These are phyloP conservation scores for Cyberlindnera galapagoensis DNA, from an alignment of 805 yeast genomes.

Conservation along the genomic window DNA sequence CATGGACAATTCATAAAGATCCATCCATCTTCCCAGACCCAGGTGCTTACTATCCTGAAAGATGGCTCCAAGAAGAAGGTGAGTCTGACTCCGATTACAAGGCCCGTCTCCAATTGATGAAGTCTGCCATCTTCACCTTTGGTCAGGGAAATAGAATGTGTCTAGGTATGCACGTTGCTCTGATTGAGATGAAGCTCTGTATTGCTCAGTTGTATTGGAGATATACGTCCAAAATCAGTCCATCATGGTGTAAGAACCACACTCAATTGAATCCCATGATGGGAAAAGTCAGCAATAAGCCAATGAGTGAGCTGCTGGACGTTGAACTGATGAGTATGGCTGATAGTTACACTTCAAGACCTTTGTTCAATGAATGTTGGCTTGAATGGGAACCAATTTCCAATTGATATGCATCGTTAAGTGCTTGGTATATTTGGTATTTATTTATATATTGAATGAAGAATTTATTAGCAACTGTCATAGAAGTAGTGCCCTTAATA, in stretches of 20 bases:
- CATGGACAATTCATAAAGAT: conserved; percentile 57
- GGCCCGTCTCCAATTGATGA: conserved; percentile 37
- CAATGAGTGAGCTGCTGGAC: conserved; percentile 25
- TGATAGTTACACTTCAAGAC: conserved; percentile 51
- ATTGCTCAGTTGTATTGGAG: conserved; percentile 49
- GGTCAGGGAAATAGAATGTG: conserved; percentile 75
- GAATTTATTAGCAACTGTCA: no score
- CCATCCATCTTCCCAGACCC: conserved; percentile 40
- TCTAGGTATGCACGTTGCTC: conserved; percentile 62
- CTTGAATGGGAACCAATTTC: conserved; percentile 22
- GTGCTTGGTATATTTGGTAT: no score
- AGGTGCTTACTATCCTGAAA: conserved; percentile 46
- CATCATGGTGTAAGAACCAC: conserved; percentile 37
- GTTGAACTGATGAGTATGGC: conserved; percentile 48
- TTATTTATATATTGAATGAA: no score
- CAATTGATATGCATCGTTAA: not conserved
- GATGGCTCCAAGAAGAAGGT: conserved; percentile 45
- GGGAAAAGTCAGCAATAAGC: conserved; percentile 16
- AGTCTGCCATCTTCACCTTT: conserved; percentile 55
- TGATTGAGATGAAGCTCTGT: conserved; percentile 56
- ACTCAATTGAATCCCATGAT: conserved; percentile 20
- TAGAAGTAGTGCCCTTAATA: no score
- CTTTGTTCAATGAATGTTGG: conserved; percentile 47
- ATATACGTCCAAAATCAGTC: conserved; percentile 32
- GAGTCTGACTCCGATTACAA: conserved; percentile 31